Base-by-base conservation (phyloP, 768 basidiomycete genomes). In the Calocera viscosa region DNA sequence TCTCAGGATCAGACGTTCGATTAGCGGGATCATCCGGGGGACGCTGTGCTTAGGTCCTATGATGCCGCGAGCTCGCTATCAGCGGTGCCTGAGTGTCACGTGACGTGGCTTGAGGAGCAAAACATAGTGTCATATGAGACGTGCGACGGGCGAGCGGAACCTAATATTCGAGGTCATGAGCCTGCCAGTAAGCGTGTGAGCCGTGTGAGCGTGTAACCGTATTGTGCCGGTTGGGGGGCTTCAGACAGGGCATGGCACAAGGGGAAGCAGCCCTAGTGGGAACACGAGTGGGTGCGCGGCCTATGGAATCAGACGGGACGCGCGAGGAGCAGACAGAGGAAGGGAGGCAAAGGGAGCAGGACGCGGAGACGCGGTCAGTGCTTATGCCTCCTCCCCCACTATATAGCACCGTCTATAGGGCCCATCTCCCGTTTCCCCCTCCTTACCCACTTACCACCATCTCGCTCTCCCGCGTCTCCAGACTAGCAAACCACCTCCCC, bases 331-430 rank as follows among this genome's bases (percentile, higher is more conserved):
- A 60, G 8, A 11, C 5, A 60, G 26, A 32, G 53, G 14, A 60
- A 60, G 53, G 53, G 53, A 60, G 53, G 53, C 53, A 60, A 60
- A 60, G 35, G 43, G 43, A 47, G 53, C 53, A 60, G 19, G 53
- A 60, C 53, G 53, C 53, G 53, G 53, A 60, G 53, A 60, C 53
- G 53, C 30, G 53, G 53, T 60, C 53, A 28, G 53, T 60, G 53
- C 53, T 14, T 60, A 60, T 60, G 53, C 53, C 53, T 60, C 53
- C 53, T 60, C 53, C 53, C 53, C 53, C 53, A 60, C 53, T 60
- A 60, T 60, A 60, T 60, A 60, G 53, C 53, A 60, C 53, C 53
- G 53, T 60, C 53, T 60, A 60, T 60, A 60, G 53, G 53, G 53
- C 53, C 53, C 53, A 60, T 60, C 53, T 14, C 26, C 30, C 53